Evolutionary conservation across 495 filamentous ascomycete species (phyloP), one percentile per base, ranked within the genome.

Genomic region (Penicillium flavigenum): DNA sequence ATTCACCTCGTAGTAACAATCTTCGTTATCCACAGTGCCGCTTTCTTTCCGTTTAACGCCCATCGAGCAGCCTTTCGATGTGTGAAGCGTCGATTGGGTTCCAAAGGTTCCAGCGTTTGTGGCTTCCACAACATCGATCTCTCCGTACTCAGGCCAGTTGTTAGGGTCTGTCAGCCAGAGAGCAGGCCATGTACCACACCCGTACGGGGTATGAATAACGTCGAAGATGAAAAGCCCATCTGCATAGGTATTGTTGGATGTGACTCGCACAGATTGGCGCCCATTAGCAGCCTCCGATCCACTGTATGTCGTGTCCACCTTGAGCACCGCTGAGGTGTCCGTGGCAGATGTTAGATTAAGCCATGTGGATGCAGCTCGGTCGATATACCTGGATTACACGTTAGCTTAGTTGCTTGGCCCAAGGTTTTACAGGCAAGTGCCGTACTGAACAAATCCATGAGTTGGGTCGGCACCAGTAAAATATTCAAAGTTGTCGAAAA

Each of bases 111-210:
- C 72, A 16, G 62, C 59, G 39, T 77, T 77, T 22, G 67, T 65
- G 1, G 64, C 58, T 51, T 76, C 74, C 41, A 77, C 59, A 19
- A 76, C 60, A 53, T 77, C 73, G 17, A 77, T 77, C 42, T 77
- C 74, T 16, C 74, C 73, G 54, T 75, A 51, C 3, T 47, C 55
- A 9, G 82, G 83, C 83, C 83, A 85, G 27, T 80, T 74, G 12
- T 68, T 57, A 1, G 81, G 79, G 2, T 75, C 81, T 6, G 81
- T 81, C 20, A 85, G 67, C 83, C 83, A 86, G 22, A 87, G 76
- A 0, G 78, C 78, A 0, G 76, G 76, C 77, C 77, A 79, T 16
- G 77, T 81, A 8, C 65, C 75, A 63, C 76, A 81, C 9, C 72
- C 71, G 46, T 71, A 72, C 4, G 74, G 74, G 9, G 64, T 61